Percentiles rank a stretch among this genome's conserved stretches.
phyloP scores from a whole-genome alignment of 1,284 basidiomycete genomes.

The Sanghuangporus baumii region DNA sequence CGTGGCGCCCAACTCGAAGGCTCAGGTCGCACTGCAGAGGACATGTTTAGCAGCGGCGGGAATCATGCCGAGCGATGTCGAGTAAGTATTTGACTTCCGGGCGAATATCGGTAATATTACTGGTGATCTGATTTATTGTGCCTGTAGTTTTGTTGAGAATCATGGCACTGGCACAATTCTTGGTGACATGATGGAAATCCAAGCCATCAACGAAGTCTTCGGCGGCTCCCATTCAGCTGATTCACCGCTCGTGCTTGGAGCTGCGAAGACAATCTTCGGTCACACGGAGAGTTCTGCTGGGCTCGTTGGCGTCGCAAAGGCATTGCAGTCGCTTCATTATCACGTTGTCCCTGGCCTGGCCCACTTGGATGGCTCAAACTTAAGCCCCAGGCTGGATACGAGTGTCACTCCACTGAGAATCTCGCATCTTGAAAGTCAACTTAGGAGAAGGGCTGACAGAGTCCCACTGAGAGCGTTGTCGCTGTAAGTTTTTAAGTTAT shows the following conservation, averaged over 20 bases:
- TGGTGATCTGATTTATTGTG: background rate
- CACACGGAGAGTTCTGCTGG: conserved; percentile 32
- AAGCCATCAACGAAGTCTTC: conserved; percentile 33
- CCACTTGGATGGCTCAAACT: conserved; percentile 27
- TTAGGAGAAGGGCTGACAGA: background rate
- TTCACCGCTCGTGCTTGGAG: conserved; percentile 29
- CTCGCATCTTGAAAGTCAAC: conserved; percentile 2
- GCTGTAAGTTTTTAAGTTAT: conserved; percentile 23
- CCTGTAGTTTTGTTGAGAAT: conserved; percentile 30
- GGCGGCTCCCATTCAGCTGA: conserved; percentile 25
- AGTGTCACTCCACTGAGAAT: conserved; percentile 26
- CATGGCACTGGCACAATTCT: conserved; percentile 34
- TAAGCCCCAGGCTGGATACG: conserved; percentile 31
- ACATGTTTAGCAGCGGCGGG: conserved; percentile 27
- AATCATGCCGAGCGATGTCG: conserved; percentile 28
- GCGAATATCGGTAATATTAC: background rate
- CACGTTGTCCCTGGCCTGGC: conserved; percentile 28
- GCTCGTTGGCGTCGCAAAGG: conserved; percentile 29
- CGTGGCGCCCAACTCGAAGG: conserved; percentile 31
- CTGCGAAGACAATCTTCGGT: conserved; percentile 30
- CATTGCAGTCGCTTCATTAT: conserved; percentile 26
- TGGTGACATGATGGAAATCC: conserved; percentile 33
- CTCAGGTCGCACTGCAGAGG: conserved; percentile 30
- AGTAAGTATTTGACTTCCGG: conserved; percentile 24
- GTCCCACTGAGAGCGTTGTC: conserved; percentile 24